These are phyloP conservation scores for Hypoxylon intermedium DNA, from an alignment of 495 filamentous ascomycete genomes.

Conservation along the genomic window DNA sequence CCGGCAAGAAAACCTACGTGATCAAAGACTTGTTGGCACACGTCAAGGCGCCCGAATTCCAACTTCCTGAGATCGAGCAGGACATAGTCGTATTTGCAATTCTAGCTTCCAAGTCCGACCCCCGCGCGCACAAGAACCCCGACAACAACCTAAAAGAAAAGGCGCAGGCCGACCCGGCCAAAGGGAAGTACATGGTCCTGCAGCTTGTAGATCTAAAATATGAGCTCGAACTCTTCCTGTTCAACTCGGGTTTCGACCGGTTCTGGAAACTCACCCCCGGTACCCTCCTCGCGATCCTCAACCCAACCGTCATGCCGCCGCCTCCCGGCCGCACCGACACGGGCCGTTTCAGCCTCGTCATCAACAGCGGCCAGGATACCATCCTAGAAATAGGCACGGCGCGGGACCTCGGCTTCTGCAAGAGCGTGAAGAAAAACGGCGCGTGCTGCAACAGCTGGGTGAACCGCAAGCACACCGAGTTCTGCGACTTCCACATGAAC, in stretches of 20 bases:
- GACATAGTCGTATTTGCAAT: conserved; percentile 90
- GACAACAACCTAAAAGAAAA: conserved; percentile 44
- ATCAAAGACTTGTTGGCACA: conserved; percentile 83
- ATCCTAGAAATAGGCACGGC: conserved; percentile 88
- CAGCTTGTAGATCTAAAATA: conserved; percentile 86
- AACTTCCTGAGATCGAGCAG: conserved; percentile 80
- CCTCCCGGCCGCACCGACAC: conserved; percentile 73
- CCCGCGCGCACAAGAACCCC: conserved; percentile 70
- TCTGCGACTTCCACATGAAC: conserved; percentile 93
- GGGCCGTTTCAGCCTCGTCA: conserved; percentile 79
- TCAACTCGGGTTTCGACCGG: conserved; percentile 85
- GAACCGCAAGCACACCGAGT: conserved; percentile 83
- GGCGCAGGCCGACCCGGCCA: conserved; percentile 52
- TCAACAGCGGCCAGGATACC: conserved; percentile 84
- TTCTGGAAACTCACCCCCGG: conserved; percentile 91
- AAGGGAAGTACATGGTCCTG: conserved; percentile 88
- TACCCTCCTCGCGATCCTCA: conserved; percentile 90
- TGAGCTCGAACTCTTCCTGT: conserved; percentile 91
- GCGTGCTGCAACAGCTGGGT: conserved; percentile 83
- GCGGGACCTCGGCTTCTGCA: conserved; percentile 89
- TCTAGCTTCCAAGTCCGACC: conserved; percentile 84
- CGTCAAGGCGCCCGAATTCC: conserved; percentile 84
- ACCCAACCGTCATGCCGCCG: conserved; percentile 89
- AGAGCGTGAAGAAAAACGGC: conserved; percentile 82
- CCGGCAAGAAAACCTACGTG: conserved; percentile 75